Evolutionary conservation across 169 alveolate genomes (phyloP).

Genomic region (Perkinsus olseni): DNA sequence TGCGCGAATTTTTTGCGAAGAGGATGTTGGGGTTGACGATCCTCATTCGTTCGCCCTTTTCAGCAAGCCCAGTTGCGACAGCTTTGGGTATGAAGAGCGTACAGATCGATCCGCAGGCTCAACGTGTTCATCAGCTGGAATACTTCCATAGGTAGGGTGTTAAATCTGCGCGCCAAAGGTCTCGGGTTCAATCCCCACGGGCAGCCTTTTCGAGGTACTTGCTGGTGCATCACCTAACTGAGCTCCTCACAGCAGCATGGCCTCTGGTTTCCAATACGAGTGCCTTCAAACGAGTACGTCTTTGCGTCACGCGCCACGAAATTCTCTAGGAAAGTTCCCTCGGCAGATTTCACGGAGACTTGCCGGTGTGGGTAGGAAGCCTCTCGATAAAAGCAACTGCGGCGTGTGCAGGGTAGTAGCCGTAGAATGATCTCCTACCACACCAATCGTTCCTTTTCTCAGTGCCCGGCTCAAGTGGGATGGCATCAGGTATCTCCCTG

Average conservation of each 20-base stretch:
- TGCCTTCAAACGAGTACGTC: not conserved
- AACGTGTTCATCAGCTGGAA: not conserved
- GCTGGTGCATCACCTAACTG: not conserved
- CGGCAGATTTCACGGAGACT: not conserved
- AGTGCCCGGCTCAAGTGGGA: not conserved
- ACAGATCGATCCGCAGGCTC: not conserved
- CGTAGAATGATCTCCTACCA: not conserved
- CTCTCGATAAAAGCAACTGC: not conserved
- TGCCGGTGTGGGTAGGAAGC: not conserved
- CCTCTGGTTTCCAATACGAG: not conserved
- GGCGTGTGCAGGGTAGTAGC: not conserved
- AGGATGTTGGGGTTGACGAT: not conserved
- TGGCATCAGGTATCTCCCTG: not conserved
- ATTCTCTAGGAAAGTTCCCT: not conserved
- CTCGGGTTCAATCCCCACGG: not conserved
- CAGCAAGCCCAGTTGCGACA: not conserved
- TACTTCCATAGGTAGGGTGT: not conserved
- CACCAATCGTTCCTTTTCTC: not conserved
- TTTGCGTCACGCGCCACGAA: not conserved
- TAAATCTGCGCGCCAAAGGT: too few species aligned
- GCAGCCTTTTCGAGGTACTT: not conserved
- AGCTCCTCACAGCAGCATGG: not conserved
- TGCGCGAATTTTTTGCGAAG: too few species aligned
- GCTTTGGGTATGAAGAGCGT: not conserved
- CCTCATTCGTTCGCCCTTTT: not conserved